These are phyloP conservation scores for Backusella tarrabulga DNA, from an alignment of 192 early-diverging fungal species.

Conservation along the genomic window DNA sequence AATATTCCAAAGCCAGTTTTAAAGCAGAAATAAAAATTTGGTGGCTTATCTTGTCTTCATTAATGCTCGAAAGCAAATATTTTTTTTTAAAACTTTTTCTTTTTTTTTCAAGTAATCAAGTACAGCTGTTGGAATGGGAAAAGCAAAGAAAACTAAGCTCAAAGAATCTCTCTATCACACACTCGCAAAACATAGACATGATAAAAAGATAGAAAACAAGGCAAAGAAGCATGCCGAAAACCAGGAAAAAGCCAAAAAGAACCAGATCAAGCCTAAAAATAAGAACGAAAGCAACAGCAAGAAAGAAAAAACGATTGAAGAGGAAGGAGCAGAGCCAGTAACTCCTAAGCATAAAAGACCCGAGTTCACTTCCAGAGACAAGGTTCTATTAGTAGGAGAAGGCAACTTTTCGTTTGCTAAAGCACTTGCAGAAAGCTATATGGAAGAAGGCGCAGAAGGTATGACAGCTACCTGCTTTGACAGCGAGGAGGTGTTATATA, in stretches of 20 bases:
- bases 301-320: not conserved
- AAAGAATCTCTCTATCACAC: not conserved
- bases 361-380: conserved; percentile 36
- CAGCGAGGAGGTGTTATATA: conserved; percentile 52
- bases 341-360: not conserved
- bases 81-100: not conserved
- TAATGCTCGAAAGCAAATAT: not conserved
- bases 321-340: not conserved
- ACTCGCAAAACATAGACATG: not conserved
- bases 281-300: not conserved
- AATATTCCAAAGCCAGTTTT: conserved; percentile 26
- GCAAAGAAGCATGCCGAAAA: not conserved
- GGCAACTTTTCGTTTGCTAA: conserved; percentile 95
- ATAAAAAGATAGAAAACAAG: not conserved
- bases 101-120: not conserved
- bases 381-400: conserved; percentile 79
- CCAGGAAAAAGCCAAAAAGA: conserved; percentile 9
- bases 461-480: conserved; percentile 81
- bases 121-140: not conserved
- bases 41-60: conserved; percentile 6
- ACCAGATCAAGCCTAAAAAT: conserved; percentile 9
- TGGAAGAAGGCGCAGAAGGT: conserved; percentile 54
- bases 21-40: not conserved
- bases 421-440: conserved; percentile 53
- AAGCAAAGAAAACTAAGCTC: conserved; percentile 1